phyloP scores from a whole-genome alignment of 345 rosid genomes.

The Excoecaria agallocha region DNA sequence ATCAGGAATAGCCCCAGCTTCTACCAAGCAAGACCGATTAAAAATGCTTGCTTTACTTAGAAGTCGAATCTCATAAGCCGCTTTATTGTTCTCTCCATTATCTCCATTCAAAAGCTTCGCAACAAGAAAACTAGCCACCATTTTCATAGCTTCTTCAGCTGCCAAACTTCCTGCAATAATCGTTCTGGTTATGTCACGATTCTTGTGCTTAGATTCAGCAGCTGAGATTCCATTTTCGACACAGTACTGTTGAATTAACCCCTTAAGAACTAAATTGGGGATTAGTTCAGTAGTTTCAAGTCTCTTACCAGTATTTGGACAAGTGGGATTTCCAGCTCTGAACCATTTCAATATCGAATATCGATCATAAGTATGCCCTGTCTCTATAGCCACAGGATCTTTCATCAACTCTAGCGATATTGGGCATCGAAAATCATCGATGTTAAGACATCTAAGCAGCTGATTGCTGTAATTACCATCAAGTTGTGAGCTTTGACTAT shows the following conservation, averaged over 20 bases:
- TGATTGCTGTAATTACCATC: conserved; percentile 5
- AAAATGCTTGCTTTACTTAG: conserved; percentile 65
- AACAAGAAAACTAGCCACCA: conserved; percentile 48
- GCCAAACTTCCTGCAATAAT: conserved; percentile 48
- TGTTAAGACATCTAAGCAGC: conserved; percentile 32
- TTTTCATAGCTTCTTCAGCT: conserved; percentile 51
- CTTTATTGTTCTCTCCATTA: conserved; percentile 40
- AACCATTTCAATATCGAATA: conserved; percentile 24
- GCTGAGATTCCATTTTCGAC: conserved; percentile 40
- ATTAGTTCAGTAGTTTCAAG: background rate
- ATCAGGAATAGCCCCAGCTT: conserved; percentile 48
- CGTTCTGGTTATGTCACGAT: conserved; percentile 36
- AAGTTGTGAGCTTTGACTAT: conserved; percentile 20
- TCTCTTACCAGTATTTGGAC: conserved; percentile 18
- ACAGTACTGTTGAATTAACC: conserved; percentile 32
- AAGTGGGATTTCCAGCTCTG: conserved; percentile 13
- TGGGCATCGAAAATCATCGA: conserved; percentile 34
- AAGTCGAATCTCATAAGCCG: conserved; percentile 61
- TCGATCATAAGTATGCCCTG: conserved; percentile 26
- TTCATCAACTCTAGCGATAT: conserved; percentile 25
- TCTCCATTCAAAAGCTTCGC: conserved; percentile 41
- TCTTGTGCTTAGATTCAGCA: conserved; percentile 30
- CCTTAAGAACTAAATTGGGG: conserved; percentile 14
- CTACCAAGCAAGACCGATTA: conserved; percentile 65
- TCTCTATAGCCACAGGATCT: conserved; percentile 22